Base-by-base conservation (phyloP, 176 grass and related monocot genomes). In the Saccharum spontaneum region DNA sequence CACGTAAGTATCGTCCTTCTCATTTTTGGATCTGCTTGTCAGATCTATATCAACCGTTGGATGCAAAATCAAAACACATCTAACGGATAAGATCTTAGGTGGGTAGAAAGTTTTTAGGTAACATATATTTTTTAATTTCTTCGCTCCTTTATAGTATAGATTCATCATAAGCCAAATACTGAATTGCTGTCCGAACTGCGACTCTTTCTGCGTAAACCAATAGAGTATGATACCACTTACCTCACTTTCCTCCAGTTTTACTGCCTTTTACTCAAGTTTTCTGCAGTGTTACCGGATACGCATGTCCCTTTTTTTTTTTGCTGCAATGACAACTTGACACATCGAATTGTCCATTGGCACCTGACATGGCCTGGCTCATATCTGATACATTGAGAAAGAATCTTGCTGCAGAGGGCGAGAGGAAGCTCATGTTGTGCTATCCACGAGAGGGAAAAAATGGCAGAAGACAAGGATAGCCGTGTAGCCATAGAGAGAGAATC, bases 121-220 rank as follows among this genome's bases (percentile, higher is more conserved):
- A n/a, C n/a, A n/a, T n/a, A n/a, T n/a, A n/a, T n/a, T n/a, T n/a
- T n/a, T n/a, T n/a, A n/a, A n/a, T n/a, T n/a, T n/a, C n/a, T n/a
- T n/a, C n/a, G n/a, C n/a, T n/a, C n/a, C n/a, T n/a, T n/a, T n/a
- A n/a, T n/a, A n/a, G n/a, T n/a, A n/a, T n/a, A n/a, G n/a, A n/a
- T 86, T 33, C 74, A 79, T 80, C 67, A 67, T 28, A 93, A 86
- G 36, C 7, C 68, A 75, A 80, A 93, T 75, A 57, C 46, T 55
- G 78, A 93, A 73, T 77, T 93, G 30, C 73, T 90, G 6, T 83
- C 82, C 7, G 88, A 88, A 71, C 70, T 93, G 86, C 23, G 26
- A 30, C 52, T 52, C 59, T 85, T 90, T 86, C 71, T 80, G 46
- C 73, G 30, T 57, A 90, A 88, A 90, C 76, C 36, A 63, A 86